phyloP scores from a whole-genome alignment of 1,284 basidiomycete genomes.

The Ganoderma lucidum region DNA sequence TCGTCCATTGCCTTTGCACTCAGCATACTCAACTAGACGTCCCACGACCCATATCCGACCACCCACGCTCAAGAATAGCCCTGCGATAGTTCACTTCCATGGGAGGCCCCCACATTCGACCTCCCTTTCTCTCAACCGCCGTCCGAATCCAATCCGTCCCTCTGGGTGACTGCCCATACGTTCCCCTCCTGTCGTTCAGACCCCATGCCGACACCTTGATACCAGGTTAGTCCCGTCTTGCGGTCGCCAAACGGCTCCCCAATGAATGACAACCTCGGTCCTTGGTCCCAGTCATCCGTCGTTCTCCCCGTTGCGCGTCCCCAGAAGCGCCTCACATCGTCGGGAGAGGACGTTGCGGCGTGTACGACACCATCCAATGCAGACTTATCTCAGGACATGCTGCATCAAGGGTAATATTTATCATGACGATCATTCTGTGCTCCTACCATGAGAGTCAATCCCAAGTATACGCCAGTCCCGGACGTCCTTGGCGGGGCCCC shows the following conservation, averaged over 20 bases:
- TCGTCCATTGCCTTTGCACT: neutral
- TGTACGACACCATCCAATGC: neutral
- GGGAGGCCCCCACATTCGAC: neutral
- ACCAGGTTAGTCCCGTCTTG: neutral
- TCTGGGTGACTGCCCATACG: neutral
- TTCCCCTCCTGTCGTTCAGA: conserved; percentile 1
- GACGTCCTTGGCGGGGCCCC: neutral
- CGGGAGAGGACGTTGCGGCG: neutral
- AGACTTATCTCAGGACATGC: neutral
- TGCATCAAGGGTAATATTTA: neutral
- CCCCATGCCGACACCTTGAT: neutral
- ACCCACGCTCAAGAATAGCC: conserved; percentile 8
- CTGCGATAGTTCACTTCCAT: conserved; percentile 3
- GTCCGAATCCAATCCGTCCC: neutral
- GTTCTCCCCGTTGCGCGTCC: neutral
- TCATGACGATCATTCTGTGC: neutral
- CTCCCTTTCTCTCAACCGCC: neutral
- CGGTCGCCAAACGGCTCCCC: neutral
- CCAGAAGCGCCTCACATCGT: neutral
- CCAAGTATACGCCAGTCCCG: conserved; percentile 1
- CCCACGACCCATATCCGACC: conserved; percentile 3
- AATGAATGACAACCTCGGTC: neutral
- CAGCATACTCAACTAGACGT: neutral
- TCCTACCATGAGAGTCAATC: neutral
- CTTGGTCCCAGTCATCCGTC: neutral